A percentile compares a stretch with the other conserved stretches of the same genome.
Conservation (phyloP, 148 eudicot genomes). For the Polygonum aviculare region DNA sequence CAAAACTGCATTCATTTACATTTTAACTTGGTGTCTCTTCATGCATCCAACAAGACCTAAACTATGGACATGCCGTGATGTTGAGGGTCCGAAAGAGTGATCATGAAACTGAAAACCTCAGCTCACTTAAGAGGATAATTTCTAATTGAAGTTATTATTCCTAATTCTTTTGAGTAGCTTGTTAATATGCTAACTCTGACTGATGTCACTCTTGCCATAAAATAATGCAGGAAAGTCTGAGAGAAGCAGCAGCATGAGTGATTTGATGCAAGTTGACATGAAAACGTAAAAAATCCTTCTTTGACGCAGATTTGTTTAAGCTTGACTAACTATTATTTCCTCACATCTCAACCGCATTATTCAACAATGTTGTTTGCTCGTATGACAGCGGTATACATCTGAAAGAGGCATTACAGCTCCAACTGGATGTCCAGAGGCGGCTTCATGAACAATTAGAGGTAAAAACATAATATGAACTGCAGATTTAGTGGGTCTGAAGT, state of each 20-base stretch:
- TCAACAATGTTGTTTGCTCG: background rate
- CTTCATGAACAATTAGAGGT: constrained; percentile 12
- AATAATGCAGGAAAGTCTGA: constrained; percentile 6
- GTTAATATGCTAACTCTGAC: background rate
- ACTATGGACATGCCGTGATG: no score
- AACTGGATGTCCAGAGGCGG: constrained; percentile 12
- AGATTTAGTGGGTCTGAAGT: background rate
- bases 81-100: no score
- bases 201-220: background rate
- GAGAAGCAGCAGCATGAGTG: constrained; percentile 8
- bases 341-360: background rate
- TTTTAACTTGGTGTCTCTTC: no score
- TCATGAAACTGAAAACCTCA: background rate
- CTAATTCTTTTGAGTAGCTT: background rate
- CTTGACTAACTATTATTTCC: background rate
- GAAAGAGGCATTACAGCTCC: constrained; percentile 13
- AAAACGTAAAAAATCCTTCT: background rate
- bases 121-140: background rate
- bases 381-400: constrained; percentile 8
- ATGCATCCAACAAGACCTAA: no score
- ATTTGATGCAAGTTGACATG: constrained; percentile 5
- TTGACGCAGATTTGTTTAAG: background rate
- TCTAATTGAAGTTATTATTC: background rate
- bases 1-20: no score
- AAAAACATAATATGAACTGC: background rate